Conservation (phyloP, 257 asterid species). For the Leonotis leonurus region DNA sequence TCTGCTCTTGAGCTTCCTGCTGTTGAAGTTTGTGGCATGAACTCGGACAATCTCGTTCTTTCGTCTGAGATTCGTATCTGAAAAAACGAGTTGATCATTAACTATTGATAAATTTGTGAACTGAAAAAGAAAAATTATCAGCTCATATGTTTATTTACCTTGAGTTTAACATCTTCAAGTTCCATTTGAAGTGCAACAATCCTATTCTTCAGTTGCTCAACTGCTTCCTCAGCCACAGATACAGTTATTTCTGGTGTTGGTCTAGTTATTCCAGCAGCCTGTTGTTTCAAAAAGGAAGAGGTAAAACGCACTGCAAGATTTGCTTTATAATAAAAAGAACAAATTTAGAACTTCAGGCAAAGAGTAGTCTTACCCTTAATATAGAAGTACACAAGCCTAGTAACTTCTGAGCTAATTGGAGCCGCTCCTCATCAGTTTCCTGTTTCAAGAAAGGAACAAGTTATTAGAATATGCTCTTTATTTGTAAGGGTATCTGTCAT, state of each 20-base stretch:
- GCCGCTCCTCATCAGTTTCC: constrained; percentile 85
- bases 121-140: too few species aligned
- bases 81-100: constrained; percentile 3
- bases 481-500: not conserved
- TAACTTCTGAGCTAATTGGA: constrained; percentile 85
- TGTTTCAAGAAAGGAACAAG: constrained; percentile 24
- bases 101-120: too few species aligned
- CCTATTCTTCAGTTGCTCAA: constrained; percentile 54
- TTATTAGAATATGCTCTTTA: not conserved
- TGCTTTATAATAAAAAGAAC: not conserved
- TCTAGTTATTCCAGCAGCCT: constrained; percentile 85
- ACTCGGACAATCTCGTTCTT: constrained; percentile 57
- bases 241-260: constrained; percentile 49
- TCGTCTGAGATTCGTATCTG: constrained; percentile 69
- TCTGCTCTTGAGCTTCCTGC: constrained; percentile 31
- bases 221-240: constrained; percentile 74
- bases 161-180: constrained; percentile 64
- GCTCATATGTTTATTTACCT: too few species aligned
- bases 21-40: constrained; percentile 53
- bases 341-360: not conserved
- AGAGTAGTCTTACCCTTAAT: constrained; percentile 43
- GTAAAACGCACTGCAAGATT: not conserved
- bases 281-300: constrained; percentile 10
- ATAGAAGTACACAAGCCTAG: constrained; percentile 72
- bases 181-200: constrained; percentile 60